A percentile compares a stretch with the other conserved stretches of the same genome.
These are phyloP conservation scores for Laburnicola sp. DNA, from an alignment of 2,329 filamentous ascomycete genomes.

Conservation along the genomic window DNA sequence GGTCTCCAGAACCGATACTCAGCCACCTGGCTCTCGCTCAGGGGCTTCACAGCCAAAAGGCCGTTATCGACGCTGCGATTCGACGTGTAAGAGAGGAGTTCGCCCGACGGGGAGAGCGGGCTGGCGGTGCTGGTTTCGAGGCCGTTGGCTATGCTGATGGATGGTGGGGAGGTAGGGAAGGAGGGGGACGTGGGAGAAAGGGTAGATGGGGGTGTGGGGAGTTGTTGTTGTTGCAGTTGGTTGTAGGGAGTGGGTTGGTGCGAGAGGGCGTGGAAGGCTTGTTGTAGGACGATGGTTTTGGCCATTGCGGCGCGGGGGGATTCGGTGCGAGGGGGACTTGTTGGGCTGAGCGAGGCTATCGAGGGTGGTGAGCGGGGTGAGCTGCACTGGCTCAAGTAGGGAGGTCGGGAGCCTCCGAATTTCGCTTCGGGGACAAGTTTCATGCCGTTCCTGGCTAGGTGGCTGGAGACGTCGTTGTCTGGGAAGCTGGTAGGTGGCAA, in stretches of 20 bases:
- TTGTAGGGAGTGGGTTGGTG: constrained; percentile 9
- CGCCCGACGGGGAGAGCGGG: constrained; percentile 32
- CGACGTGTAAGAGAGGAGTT: constrained; percentile 36
- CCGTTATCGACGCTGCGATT: constrained; percentile 33
- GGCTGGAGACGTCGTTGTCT: not conserved
- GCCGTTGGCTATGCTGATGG: constrained; percentile 37
- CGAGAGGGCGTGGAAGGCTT: constrained; percentile 16
- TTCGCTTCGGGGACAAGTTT: constrained; percentile 4
- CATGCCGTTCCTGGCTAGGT: not conserved
- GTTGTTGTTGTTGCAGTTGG: constrained; percentile 1
- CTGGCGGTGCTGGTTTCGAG: constrained; percentile 25
- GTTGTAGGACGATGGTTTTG: constrained; percentile 25
- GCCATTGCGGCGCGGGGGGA: constrained; percentile 36
- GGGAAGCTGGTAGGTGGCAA: constrained; percentile 16
- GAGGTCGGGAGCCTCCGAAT: constrained; percentile 5
- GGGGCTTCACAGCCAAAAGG: constrained; percentile 33
- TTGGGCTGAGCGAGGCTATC: constrained; percentile 15
- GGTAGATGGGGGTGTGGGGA: constrained; percentile 1
- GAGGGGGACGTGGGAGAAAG: not conserved
- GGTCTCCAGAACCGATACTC: constrained; percentile 45
- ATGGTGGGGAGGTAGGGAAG: not conserved
- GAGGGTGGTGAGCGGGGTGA: constrained; percentile 5
- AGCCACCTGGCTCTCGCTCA: constrained; percentile 39
- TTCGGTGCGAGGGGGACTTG: constrained; percentile 19
- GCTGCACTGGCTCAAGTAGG: not conserved